Evolutionary conservation across 2,329 filamentous ascomycete species (phyloP), one percentile per base, ranked within the genome.

Genomic region (Fusarium piperis): DNA sequence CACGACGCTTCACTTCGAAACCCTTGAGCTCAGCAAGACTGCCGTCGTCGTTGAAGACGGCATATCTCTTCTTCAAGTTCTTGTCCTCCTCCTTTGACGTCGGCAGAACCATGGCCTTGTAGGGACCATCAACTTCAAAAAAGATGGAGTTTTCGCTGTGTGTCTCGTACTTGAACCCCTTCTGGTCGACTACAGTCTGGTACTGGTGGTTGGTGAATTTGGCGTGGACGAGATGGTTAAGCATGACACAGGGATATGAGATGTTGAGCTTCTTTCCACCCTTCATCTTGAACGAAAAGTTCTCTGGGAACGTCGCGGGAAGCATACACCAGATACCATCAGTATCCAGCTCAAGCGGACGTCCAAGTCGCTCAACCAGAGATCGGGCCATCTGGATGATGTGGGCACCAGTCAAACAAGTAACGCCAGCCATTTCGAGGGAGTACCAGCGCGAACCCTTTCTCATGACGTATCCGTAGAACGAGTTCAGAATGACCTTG

Each of bases 291-390:
- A 99, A 98, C 0, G 91, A 87, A 77, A 98, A 98, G 81, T 99
- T 98, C 78, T 99, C 96, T 0, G 96, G 96, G 76, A 99, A 99
- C 0, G 94, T 96, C 1, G 94, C 95, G 0, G 96, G 96, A 75
- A 99, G 87, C 89, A 99, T 99, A 83, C 96, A 99, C 97, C 96
- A 99, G 77, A 99, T 99, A 89, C 97, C 96, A 79, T 99, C 96
- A 3, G 96, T 99, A 81, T 99, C 96, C 55, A 99, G 86, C 80
- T 99, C 96, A 59, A 99, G 86, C 0, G 96, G 96, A 63, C 96
- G 89, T 26, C 96, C 96, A 38, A 99, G 93, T 9, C 96, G 90
- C 79, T 99, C 96, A 5, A 99, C 95, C 2, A 99, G 88, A 76
- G 96, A 92, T 78, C 95, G 90, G 18, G 96, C 97, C 88, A 99